These are phyloP conservation scores for Pelargonium australe DNA, from an alignment of 441 rosid genomes.

Conservation along the genomic window DNA sequence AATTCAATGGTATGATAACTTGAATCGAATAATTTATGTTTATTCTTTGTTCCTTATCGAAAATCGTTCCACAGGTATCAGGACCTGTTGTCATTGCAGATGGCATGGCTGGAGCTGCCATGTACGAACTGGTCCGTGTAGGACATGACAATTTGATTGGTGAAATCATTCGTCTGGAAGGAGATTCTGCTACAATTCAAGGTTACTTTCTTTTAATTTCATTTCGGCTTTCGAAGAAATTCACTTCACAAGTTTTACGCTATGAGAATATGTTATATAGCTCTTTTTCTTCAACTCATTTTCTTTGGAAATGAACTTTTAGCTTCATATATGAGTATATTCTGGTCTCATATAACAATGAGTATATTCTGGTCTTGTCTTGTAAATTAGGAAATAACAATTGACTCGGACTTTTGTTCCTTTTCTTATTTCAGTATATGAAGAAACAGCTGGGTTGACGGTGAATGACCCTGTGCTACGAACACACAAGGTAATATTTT, in stretches of 20 bases:
- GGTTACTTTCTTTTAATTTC: constrained; percentile 35
- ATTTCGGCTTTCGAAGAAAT: background rate
- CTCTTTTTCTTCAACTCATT: background rate
- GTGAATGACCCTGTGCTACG: constrained; percentile 96
- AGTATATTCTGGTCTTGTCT: background rate
- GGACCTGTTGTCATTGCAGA: constrained; percentile 98
- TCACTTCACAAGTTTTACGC: background rate
- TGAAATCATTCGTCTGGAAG: constrained; percentile 93
- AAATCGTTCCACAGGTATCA: constrained; percentile 56
- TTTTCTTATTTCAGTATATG: constrained; percentile 55
- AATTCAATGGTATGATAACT: background rate
- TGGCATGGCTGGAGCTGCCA: constrained; percentile 99
- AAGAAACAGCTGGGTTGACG: constrained; percentile 90
- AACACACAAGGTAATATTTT: constrained; percentile 60
- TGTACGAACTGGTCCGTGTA: constrained; percentile 99
- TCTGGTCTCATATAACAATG: background rate
- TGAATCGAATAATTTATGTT: background rate
- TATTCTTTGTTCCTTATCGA: background rate
- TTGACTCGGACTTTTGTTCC: constrained; percentile 1
- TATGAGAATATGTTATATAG: background rate
- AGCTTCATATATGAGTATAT: background rate
- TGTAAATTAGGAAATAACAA: background rate
- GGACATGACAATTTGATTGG: constrained; percentile 92
- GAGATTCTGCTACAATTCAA: constrained; percentile 97
- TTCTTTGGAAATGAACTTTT: background rate